Percentiles rank a stretch among this genome's conserved stretches.
Evolutionary conservation across 805 yeast species (phyloP).

Genomic region (Myxozyma udenii): DNA sequence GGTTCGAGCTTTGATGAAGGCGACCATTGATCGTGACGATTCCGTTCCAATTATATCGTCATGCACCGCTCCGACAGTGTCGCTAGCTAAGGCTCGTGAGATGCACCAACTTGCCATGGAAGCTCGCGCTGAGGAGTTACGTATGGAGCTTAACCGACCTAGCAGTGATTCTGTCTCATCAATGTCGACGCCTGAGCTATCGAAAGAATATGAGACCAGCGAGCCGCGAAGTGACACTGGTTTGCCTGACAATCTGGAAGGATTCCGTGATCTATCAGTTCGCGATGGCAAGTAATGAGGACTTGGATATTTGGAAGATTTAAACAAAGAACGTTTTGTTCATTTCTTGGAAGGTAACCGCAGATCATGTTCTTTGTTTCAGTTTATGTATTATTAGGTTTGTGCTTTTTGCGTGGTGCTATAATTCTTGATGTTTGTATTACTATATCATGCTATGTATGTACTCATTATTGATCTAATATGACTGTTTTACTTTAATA

Average conservation of each 20-base stretch:
- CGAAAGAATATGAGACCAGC: conserved; percentile 9
- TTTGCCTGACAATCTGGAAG: background rate
- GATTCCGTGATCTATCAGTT: conserved; percentile 9
- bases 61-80: conserved; percentile 92
- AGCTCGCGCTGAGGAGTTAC: conserved; percentile 22
- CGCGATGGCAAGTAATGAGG: too few relatives aligned
- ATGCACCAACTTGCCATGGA: conserved; percentile 37
- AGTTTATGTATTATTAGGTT: too few relatives aligned
- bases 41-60: conserved; percentile 87
- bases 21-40: conserved; percentile 95
- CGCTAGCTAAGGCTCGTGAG: conserved; percentile 82
- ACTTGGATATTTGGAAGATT: too few relatives aligned
- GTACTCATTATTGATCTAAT: too few relatives aligned
- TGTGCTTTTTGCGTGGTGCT: too few relatives aligned
- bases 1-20: conserved; percentile 92
- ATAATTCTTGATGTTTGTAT: too few relatives aligned
- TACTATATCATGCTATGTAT: too few relatives aligned
- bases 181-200: conserved; percentile 23
- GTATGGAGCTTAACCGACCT: conserved; percentile 4
- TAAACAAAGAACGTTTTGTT: background rate
- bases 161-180: conserved; percentile 7
- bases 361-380: too few relatives aligned
- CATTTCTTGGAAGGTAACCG: too few relatives aligned
- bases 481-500: too few relatives aligned
- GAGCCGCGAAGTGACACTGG: conserved; percentile 14